Conservation (phyloP, 805 yeast genomes). For the Cyberlindnera suaveolens region DNA sequence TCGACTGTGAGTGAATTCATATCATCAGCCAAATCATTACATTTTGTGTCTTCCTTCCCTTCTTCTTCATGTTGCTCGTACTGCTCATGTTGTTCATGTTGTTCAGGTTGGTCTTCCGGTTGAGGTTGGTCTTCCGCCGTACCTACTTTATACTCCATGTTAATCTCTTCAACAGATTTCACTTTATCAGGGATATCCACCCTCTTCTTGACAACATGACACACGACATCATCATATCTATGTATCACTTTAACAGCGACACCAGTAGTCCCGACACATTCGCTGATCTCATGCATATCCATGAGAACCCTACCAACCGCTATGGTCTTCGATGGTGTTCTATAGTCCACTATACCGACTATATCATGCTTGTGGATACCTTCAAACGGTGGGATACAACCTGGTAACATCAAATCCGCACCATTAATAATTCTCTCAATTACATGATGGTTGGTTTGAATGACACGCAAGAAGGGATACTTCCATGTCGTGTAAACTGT, state of each 20-base stretch:
- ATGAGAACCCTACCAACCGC: constrained; percentile 65
- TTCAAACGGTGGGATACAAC: constrained; percentile 48
- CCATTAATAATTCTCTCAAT: constrained; percentile 67
- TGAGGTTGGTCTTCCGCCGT: constrained; percentile 10
- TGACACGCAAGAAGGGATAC: constrained; percentile 58
- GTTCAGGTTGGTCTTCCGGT: not conserved
- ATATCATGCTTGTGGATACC: constrained; percentile 44
- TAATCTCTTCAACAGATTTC: constrained; percentile 21
- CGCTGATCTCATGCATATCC: constrained; percentile 37
- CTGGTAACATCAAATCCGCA: constrained; percentile 78
- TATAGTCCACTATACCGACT: constrained; percentile 63
- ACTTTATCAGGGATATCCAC: constrained; percentile 36
- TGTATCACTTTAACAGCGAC: constrained; percentile 75
- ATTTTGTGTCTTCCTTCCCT: constrained; percentile 10
- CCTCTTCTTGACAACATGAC: constrained; percentile 41
- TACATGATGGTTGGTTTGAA: constrained; percentile 70
- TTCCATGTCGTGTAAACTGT: constrained; percentile 70
- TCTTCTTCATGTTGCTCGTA: constrained; percentile 5
- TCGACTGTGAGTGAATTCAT: constrained; percentile 37
- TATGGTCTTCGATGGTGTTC: constrained; percentile 53
- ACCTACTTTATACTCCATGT: constrained; percentile 11
- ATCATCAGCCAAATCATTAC: constrained; percentile 8
- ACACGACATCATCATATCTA: constrained; percentile 59
- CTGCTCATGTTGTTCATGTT: constrained; percentile 3
- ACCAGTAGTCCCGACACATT: constrained; percentile 63